phyloP scores from a whole-genome alignment of 345 rosid genomes.

The Aegle marmelos region DNA sequence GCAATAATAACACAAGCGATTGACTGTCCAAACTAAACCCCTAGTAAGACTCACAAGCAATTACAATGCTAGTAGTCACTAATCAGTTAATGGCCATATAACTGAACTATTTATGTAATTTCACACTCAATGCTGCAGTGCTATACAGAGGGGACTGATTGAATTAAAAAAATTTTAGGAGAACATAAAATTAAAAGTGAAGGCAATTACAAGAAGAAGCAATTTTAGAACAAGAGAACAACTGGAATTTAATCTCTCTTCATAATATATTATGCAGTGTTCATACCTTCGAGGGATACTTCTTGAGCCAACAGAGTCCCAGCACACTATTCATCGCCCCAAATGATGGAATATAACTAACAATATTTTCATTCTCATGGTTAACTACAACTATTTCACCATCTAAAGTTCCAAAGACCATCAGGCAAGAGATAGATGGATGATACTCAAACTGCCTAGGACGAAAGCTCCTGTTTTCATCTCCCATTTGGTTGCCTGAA shows the following conservation, averaged over 20 bases:
- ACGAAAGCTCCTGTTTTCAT: slow-evolving; percentile 49
- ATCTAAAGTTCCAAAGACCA: slow-evolving; percentile 92
- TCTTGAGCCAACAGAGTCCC: slow-evolving; percentile 98
- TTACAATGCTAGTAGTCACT: neutral
- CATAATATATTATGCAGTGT: neutral
- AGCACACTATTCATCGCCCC: slow-evolving; percentile 78
- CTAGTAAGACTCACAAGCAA: neutral
- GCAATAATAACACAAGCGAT: neutral
- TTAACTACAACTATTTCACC: slow-evolving; percentile 90
- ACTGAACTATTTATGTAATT: neutral
- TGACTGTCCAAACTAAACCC: neutral
- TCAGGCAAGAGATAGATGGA: slow-evolving; percentile 65
- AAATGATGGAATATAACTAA: slow-evolving; percentile 61
- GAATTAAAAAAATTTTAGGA: neutral
- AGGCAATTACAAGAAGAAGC: neutral
- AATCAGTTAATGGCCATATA: neutral
- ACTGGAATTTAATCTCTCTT: neutral
- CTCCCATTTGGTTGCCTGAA: slow-evolving; percentile 36
- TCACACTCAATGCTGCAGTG: neutral
- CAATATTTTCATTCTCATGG: slow-evolving; percentile 80
- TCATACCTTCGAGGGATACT: slow-evolving; percentile 74
- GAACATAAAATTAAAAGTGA: neutral
- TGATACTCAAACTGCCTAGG: slow-evolving; percentile 98
- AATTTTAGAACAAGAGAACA: neutral
- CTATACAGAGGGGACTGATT: neutral